A percentile compares a stretch with the other conserved stretches of the same genome.
Conservation (phyloP, 805 yeast genomes). For the Debaryomyces tyrocola region DNA sequence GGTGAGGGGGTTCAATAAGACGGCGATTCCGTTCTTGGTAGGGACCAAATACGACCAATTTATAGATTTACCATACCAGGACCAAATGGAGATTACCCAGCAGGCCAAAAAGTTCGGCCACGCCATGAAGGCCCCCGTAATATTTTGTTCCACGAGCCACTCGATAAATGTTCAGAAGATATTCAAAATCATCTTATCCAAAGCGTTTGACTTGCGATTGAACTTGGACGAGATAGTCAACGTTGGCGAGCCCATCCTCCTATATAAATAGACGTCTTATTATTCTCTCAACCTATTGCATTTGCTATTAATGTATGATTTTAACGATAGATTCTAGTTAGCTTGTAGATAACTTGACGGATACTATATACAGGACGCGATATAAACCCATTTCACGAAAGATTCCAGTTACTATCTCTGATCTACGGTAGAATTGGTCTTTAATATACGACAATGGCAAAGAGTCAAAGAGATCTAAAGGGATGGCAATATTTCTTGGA, state of each 20-base stretch:
- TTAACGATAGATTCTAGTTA: not conserved
- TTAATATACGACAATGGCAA: slow-evolving; percentile 14
- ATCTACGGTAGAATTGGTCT: too few species aligned
- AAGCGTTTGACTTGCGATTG: slow-evolving; percentile 82
- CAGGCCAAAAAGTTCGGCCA: slow-evolving; percentile 82
- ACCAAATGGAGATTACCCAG: slow-evolving; percentile 80
- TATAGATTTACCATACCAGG: slow-evolving; percentile 72
- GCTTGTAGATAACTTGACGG: not conserved
- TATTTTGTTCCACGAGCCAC: slow-evolving; percentile 89
- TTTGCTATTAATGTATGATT: not conserved
- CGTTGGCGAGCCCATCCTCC: slow-evolving; percentile 88
- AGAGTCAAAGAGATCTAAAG: slow-evolving; percentile 18
- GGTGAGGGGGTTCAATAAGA: slow-evolving; percentile 83
- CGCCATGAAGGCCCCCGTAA: slow-evolving; percentile 83
- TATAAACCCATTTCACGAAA: not conserved
- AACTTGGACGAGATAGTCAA: slow-evolving; percentile 81
- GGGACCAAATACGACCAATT: slow-evolving; percentile 94
- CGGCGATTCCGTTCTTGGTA: slow-evolving; percentile 86
- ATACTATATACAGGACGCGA: not conserved
- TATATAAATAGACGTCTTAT: slow-evolving; percentile 45
- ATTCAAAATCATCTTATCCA: slow-evolving; percentile 85
- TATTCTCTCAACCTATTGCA: not conserved
- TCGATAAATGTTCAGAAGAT: slow-evolving; percentile 93
- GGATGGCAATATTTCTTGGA: slow-evolving; percentile 36
- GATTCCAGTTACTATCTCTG: not conserved